Evolutionary conservation across 306 rosid genomes (phyloP), one percentile per base, ranked within the genome.

Genomic region (Amphicarpaea edgeworthii): DNA sequence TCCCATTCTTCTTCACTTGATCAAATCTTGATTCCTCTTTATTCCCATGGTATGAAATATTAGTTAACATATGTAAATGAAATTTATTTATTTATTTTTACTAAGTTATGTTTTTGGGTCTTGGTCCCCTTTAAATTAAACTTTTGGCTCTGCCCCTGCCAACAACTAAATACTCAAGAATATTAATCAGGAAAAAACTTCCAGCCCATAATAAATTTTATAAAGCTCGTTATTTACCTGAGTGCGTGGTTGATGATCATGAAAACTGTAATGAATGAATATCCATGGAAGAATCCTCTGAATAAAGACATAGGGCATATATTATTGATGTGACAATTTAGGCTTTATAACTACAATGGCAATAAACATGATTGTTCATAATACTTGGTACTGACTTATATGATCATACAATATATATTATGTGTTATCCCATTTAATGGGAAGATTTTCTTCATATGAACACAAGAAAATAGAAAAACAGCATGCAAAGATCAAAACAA

Each of bases 201-300:
- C 26, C 62, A 47, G 70, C 70, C 7, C 50, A 38, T 12, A 6
- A 75, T 15, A 75, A 87, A 46, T 40, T 51, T 49, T 23, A 77
- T 43, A 57, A 72, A 51, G 41, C 43, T 70, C n/a, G 38, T 62
- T 57, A 77, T 28, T 42, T 85, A 94, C 98, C 97, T 94, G 75
- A 94, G 95, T 71, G 97, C 98, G 62, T 94, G 98, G 78, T 94
- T 94, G 82, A 92, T 68, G 84, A 94, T 94, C 98, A 94, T 94
- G 67, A 94, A 84, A 73, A 94, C 85, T 3, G 96, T 94, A 74
- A 94, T 86, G 75, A 90, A 83, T 4, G 98, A 86, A 85, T 94
- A 94, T 61, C 97, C 98, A 74, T 92, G 89, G 80, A 92, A 90
- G 85, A 94, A 92, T 64, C 98, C 97, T 96, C 98, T 94, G 84